phyloP scores from a whole-genome alignment of 179 eudicot species.

The Silene noctiflora region DNA sequence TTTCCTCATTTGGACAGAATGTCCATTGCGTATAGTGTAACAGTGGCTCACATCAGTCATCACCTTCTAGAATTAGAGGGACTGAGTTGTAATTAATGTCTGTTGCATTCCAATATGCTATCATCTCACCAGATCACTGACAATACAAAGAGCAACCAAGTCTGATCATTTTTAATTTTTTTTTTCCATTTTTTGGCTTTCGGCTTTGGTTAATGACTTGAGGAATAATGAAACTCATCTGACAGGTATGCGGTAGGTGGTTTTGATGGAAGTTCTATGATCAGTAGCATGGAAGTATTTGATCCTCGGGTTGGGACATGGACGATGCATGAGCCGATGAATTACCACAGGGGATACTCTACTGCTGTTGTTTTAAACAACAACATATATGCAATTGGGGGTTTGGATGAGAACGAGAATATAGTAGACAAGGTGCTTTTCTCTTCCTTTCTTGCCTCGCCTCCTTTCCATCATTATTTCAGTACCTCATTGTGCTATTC shows the following conservation, averaged over 20 bases:
- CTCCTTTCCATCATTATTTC: neutral
- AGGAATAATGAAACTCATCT: neutral
- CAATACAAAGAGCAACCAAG: too few relatives aligned
- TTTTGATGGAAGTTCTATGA: slow-evolving; percentile 34
- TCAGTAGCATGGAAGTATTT: slow-evolving; percentile 40
- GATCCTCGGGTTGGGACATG: slow-evolving; percentile 44
- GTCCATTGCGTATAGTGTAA: neutral
- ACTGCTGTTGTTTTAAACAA: slow-evolving; percentile 24
- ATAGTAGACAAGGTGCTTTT: slow-evolving; percentile 26
- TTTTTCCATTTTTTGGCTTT: too few relatives aligned
- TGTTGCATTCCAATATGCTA: too few relatives aligned
- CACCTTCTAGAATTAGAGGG: too few relatives aligned
- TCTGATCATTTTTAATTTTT: too few relatives aligned
- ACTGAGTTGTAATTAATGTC: too few relatives aligned
- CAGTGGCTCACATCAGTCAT: too few relatives aligned
- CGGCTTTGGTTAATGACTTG: too few relatives aligned
- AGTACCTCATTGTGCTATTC: neutral
- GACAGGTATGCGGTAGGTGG: slow-evolving; percentile 45
- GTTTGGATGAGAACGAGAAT: slow-evolving; percentile 21
- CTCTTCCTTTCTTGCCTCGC: slow-evolving; percentile 4
- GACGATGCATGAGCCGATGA: slow-evolving; percentile 35
- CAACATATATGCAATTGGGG: slow-evolving; percentile 34
- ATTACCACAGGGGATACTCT: slow-evolving; percentile 30
- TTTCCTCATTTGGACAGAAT: neutral
- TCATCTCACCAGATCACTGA: too few relatives aligned